Conservation (phyloP, 805 yeast genomes). For the Tetrapisispora namnaoensis region DNA sequence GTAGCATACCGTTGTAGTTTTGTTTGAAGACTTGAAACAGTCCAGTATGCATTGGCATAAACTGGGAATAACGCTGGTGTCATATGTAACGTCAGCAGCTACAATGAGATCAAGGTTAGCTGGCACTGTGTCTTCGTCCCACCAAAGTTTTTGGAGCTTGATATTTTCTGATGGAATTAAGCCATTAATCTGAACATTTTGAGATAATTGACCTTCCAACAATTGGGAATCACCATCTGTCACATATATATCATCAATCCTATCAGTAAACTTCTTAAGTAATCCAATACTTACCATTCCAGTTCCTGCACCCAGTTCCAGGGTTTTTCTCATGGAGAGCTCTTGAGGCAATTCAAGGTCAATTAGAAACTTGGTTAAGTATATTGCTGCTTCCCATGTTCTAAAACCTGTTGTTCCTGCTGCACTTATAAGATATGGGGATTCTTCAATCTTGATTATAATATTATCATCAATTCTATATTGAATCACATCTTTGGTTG, state of each 20-base stretch:
- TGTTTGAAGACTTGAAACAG: conserved; percentile 8
- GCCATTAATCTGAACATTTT: conserved; percentile 39
- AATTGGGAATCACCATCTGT: conserved; percentile 28
- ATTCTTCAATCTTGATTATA: conserved; percentile 39
- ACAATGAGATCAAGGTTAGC: conserved; percentile 41
- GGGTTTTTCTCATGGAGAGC: conserved; percentile 20
- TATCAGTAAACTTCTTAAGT: conserved; percentile 6
- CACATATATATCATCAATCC: conserved; percentile 11
- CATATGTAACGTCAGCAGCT: conserved; percentile 89
- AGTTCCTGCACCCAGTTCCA: conserved; percentile 87
- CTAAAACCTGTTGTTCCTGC: conserved; percentile 81
- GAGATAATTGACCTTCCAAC: conserved; percentile 14
- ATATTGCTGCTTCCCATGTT: conserved; percentile 91
- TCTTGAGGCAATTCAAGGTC: not conserved
- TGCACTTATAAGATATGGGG: conserved; percentile 57
- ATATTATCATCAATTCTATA: conserved; percentile 19
- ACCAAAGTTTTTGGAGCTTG: conserved; percentile 43
- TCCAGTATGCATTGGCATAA: conserved; percentile 40
- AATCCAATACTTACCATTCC: conserved; percentile 46
- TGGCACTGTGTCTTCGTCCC: conserved; percentile 42
- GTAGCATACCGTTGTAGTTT: conserved; percentile 13
- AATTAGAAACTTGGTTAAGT: conserved; percentile 40
- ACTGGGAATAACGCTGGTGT: conserved; percentile 45
- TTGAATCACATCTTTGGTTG: conserved; percentile 25
- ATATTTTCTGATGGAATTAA: conserved; percentile 11